Percentiles rank a stretch among this genome's conserved stretches.
These are phyloP conservation scores for Candida manassasensis DNA, from an alignment of 805 yeast species.

Conservation along the genomic window DNA sequence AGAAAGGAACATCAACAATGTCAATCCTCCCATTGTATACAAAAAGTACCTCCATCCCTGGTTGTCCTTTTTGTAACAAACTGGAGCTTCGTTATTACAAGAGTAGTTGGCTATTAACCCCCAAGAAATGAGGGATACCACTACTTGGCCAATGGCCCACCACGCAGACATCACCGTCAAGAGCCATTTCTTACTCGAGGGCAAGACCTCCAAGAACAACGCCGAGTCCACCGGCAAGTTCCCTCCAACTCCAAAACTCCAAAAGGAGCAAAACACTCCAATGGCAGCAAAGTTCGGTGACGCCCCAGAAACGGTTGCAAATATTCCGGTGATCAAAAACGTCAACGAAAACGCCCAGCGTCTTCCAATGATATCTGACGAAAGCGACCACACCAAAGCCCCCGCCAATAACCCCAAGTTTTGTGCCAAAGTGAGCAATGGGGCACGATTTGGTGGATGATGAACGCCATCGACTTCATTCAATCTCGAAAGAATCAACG, in stretches of 20 bases:
- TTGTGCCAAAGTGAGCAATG: conserved; percentile 39
- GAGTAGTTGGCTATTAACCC: conserved; percentile 49
- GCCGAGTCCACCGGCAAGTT: conserved; percentile 30
- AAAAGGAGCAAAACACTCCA: conserved; percentile 21
- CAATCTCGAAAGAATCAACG: conserved; percentile 27
- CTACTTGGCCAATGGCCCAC: conserved; percentile 64
- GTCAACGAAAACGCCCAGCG: conserved; percentile 28
- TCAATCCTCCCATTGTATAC: conserved; percentile 50
- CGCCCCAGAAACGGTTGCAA: conserved; percentile 25
- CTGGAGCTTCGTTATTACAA: conserved; percentile 29
- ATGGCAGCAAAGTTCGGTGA: conserved; percentile 26
- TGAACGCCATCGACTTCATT: conserved; percentile 34
- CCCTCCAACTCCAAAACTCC: conserved; percentile 31
- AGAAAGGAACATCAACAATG: conserved; percentile 31
- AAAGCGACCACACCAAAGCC: conserved; percentile 26
- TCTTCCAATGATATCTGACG: conserved; percentile 28
- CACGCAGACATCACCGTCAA: conserved; percentile 41
- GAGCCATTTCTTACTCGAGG: conserved; percentile 21
- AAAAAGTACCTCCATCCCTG: conserved; percentile 62
- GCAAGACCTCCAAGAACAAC: conserved; percentile 25
- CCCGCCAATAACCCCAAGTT: conserved; percentile 35
- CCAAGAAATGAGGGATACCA: conserved; percentile 50
- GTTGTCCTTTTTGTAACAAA: conserved; percentile 45
- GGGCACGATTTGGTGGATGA: conserved; percentile 26
- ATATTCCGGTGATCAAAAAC: conserved; percentile 22